Conservation (phyloP, 352 stramenopile species). For the Thalassiosira exigua region DNA sequence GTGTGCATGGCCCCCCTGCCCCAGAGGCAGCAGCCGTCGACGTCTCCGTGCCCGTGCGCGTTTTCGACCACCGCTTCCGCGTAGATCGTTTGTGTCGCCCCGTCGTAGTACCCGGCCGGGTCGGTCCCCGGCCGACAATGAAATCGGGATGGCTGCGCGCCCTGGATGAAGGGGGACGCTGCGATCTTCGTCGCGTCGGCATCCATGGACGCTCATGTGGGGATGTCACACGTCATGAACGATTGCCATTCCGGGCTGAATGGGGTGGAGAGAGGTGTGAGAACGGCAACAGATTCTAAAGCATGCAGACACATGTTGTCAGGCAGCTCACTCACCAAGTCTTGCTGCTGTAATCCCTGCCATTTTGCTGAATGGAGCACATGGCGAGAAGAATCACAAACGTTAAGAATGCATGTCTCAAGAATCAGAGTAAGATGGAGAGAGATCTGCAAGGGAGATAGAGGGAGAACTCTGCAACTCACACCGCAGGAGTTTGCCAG, state of each 20-base stretch:
- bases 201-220: slow-evolving; percentile 39
- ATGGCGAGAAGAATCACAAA: no score
- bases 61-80: slow-evolving; percentile 22
- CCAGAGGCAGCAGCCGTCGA: slow-evolving; percentile 24
- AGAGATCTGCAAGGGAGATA: no score
- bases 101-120: slow-evolving; percentile 42
- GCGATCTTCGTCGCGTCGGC: slow-evolving; percentile 22
- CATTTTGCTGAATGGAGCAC: slow-evolving; percentile 54
- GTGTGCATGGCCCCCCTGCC: slow-evolving; percentile 28
- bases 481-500: slow-evolving; percentile 54
- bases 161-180: slow-evolving; percentile 20
- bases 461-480: slow-evolving; percentile 32
- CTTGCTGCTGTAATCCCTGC: slow-evolving; percentile 39
- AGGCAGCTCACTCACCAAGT: slow-evolving; percentile 19
- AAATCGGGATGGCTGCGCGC: slow-evolving; percentile 27
- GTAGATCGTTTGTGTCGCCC: slow-evolving; percentile 20
- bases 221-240: slow-evolving; percentile 51
- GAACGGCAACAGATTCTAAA: no score
- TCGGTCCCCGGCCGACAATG: slow-evolving; percentile 23
- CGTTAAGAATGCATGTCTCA: no score
- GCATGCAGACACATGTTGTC: slow-evolving; percentile 11
- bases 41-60: neutral
- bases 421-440: no score
- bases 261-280: neutral
- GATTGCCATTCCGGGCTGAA: slow-evolving; percentile 33